Evolutionary conservation across 2,329 filamentous ascomycete genomes (phyloP).

Genomic region (Furcasterigmium furcatum): DNA sequence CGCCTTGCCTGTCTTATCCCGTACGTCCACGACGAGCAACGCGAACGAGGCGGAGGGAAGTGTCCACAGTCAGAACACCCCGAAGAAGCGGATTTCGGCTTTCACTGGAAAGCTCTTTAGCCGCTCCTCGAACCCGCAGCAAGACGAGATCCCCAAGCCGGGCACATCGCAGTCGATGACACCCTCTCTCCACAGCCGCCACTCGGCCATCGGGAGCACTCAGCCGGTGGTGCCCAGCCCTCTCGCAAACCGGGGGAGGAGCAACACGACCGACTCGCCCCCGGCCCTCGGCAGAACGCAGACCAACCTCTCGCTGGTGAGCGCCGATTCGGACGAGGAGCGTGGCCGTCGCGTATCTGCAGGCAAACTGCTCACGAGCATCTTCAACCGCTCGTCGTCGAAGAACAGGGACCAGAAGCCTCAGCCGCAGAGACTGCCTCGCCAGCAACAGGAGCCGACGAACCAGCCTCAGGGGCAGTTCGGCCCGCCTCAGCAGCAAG

Average conservation of each 20-base stretch:
- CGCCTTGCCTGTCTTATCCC: conserved; percentile 13
- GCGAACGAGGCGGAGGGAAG: conserved; percentile 10
- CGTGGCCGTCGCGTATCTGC: conserved; percentile 16
- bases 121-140: conserved; percentile 13
- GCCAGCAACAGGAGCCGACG: not conserved
- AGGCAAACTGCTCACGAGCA: conserved; percentile 15
- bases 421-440: not conserved
- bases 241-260: conserved; percentile 10
- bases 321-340: conserved; percentile 12
- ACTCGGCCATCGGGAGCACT: conserved; percentile 3
- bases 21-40: conserved; percentile 20
- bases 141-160: conserved; percentile 14
- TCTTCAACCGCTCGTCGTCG: conserved; percentile 16
- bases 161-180: conserved; percentile 15
- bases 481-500: not conserved
- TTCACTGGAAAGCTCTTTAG: conserved; percentile 24
- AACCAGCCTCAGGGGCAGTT: not conserved
- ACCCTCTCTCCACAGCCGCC: conserved; percentile 15
- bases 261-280: conserved; percentile 14
- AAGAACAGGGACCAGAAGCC: conserved; percentile 13
- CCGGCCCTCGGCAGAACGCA: conserved; percentile 4
- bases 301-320: conserved; percentile 2
- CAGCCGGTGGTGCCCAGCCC: conserved; percentile 6
- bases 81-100: conserved; percentile 45
- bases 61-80: conserved; percentile 5